Base-by-base conservation (phyloP, 2,329 filamentous ascomycete genomes). In the Colletotrichum caudatum region DNA sequence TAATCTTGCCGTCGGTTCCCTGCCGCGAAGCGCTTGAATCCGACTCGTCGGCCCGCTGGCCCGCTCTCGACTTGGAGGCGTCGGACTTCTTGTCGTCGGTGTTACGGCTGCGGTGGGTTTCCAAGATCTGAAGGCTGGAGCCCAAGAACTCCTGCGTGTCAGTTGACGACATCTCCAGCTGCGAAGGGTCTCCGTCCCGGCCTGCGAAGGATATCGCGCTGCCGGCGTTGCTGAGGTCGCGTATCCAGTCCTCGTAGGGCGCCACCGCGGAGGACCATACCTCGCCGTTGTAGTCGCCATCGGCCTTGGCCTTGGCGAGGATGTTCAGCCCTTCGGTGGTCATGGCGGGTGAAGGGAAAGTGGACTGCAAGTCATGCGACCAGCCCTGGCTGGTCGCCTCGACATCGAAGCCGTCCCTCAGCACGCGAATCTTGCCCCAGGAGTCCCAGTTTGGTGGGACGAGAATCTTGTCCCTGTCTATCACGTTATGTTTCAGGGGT, bases 381-480 rank as follows among this genome's bases (percentile, higher is more conserved):
- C 96, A 99, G 61, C 91, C 93, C 70, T 91, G 88, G 76, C 94
- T 96, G 54, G 97, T 87, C 18, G 89, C 88, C 83, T 99, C 96
- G 29, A 97, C 93, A 75, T 98, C 94, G 77, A 98, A 98, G 0
- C 92, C 93, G 78, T 97, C 96, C 65, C 94, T 90, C 37, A 98
- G 85, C 56, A 98, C 94, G 53, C 95, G 89, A 72, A 99, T 98
- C 82, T 98, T 99, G 71, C 94, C 95, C 93, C 94, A 98, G 0
- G 95, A 98, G 81, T 99, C 96, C 96, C 96, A 99, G 80, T 98
- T 98, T 20, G 95, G 93, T 1, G 95, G 95, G 0, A 99, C 93
- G 6, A 98, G 87, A 66, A 99, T 95, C 85, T 97, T 97, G 81
- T 97, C 95, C 71, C 95, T 89, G 82, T 96, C 96, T 75, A 97